These are phyloP conservation scores for Rugonectria rugulosa DNA, from an alignment of 2,329 filamentous ascomycete genomes.

Conservation along the genomic window DNA sequence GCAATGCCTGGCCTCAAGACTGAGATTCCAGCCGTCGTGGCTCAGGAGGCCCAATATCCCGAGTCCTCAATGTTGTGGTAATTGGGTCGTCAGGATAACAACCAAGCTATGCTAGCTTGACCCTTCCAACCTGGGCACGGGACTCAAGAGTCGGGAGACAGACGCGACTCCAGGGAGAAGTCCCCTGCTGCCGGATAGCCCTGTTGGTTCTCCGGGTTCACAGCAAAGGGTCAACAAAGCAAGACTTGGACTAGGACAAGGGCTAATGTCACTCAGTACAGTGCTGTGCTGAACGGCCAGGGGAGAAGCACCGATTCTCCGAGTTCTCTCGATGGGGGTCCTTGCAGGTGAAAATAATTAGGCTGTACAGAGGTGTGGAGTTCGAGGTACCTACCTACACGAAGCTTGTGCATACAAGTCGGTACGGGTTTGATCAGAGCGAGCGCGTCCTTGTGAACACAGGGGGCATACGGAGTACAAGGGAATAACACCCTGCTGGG, in stretches of 20 bases:
- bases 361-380: too few relatives aligned
- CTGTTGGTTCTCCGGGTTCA: slow-evolving; percentile 31
- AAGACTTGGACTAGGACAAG: slow-evolving; percentile 19
- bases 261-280: slow-evolving; percentile 14
- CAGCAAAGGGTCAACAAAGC: slow-evolving; percentile 22
- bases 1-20: slow-evolving; percentile 24
- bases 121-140: slow-evolving; percentile 29
- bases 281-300: slow-evolving; percentile 13
- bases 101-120: slow-evolving; percentile 22
- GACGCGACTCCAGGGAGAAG: slow-evolving; percentile 28
- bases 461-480: too few relatives aligned
- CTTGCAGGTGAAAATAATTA: slow-evolving; percentile 13
- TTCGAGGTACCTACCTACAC: too few relatives aligned
- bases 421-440: too few relatives aligned
- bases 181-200: slow-evolving; percentile 18
- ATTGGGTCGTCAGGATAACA: slow-evolving; percentile 22
- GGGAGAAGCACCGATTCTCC: slow-evolving; percentile 25
- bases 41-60: slow-evolving; percentile 21
- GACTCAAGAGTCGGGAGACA: slow-evolving; percentile 33
- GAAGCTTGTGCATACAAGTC: too few relatives aligned
- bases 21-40: slow-evolving; percentile 26
- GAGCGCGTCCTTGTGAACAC: too few relatives aligned
- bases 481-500: too few relatives aligned
- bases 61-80: slow-evolving; percentile 14
- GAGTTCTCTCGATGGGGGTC: slow-evolving; percentile 8